These are phyloP conservation scores for Kodamaea fukazawae DNA, from an alignment of 805 yeast species.

Conservation along the genomic window DNA sequence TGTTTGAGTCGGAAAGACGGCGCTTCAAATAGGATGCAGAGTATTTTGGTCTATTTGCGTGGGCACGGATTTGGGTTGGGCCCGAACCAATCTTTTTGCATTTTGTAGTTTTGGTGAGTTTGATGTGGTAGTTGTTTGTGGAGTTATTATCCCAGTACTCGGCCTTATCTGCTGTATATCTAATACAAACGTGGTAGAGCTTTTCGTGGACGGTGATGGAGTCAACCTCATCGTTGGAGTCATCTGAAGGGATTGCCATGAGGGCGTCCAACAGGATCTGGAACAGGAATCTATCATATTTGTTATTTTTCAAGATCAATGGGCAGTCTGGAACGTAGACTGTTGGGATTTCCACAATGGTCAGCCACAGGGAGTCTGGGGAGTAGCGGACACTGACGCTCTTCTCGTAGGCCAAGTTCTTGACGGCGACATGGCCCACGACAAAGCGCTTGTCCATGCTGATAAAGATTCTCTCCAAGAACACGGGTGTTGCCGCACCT, in stretches of 20 bases:
- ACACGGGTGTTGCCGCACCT: slow-evolving; percentile 42
- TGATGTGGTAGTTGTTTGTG: slow-evolving; percentile 54
- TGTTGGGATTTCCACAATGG: slow-evolving; percentile 68
- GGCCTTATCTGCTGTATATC: slow-evolving; percentile 44
- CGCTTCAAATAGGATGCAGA: slow-evolving; percentile 37
- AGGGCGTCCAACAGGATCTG: slow-evolving; percentile 50
- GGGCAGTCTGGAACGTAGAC: slow-evolving; percentile 56
- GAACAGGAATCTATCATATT: slow-evolving; percentile 72
- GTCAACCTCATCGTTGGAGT: slow-evolving; percentile 7
- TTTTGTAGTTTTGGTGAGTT: slow-evolving; percentile 30
- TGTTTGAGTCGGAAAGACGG: slow-evolving; percentile 28
- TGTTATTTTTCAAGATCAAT: slow-evolving; percentile 43
- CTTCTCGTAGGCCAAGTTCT: slow-evolving; percentile 69
- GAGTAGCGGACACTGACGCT: slow-evolving; percentile 70
- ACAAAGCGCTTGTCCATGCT: slow-evolving; percentile 56
- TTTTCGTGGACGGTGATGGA: slow-evolving; percentile 14
- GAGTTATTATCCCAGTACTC: slow-evolving; percentile 82
- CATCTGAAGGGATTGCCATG: slow-evolving; percentile 25
- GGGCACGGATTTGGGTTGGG: slow-evolving; percentile 15
- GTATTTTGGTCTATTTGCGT: slow-evolving; percentile 34
- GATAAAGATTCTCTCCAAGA: slow-evolving; percentile 62
- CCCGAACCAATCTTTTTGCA: not conserved
- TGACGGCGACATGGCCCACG: slow-evolving; percentile 75
- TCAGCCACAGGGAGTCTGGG: slow-evolving; percentile 67
- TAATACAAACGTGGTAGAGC: slow-evolving; percentile 51